These are phyloP conservation scores for Euphorbia pulcherrima DNA, from an alignment of 345 rosid genomes.

Conservation along the genomic window DNA sequence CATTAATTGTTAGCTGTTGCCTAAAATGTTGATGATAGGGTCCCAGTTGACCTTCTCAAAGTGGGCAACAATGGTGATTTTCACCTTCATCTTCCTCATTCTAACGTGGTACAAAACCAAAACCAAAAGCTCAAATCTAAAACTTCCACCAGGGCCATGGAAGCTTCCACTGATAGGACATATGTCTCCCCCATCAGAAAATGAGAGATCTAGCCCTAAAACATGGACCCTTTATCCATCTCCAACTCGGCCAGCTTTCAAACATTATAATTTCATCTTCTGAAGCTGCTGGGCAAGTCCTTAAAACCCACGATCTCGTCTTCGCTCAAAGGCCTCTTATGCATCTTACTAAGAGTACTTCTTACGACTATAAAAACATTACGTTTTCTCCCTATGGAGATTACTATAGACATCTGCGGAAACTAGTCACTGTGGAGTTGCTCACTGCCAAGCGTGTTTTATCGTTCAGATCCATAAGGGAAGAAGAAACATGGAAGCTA, in stretches of 20 bases:
- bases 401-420: slow-evolving; percentile 9
- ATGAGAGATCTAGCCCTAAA: neutral
- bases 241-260: neutral
- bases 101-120: neutral
- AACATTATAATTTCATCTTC: neutral
- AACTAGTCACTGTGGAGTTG: neutral
- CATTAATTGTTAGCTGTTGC: neutral
- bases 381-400: slow-evolving; percentile 1
- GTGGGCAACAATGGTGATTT: neutral
- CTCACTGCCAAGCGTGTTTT: neutral
- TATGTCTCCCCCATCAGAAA: neutral
- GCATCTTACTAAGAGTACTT: neutral
- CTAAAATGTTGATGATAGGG: neutral
- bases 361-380: neutral
- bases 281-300: neutral
- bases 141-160: slow-evolving; percentile 8
- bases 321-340: neutral
- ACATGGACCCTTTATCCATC: neutral
- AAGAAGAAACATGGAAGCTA: neutral
- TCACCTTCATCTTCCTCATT: neutral
- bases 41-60: neutral
- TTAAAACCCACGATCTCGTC: neutral
- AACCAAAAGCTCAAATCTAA: neutral
- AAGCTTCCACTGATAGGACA: neutral
- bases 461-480: neutral